Conservation (phyloP, 306 rosid species). For the Inga laurina region DNA sequence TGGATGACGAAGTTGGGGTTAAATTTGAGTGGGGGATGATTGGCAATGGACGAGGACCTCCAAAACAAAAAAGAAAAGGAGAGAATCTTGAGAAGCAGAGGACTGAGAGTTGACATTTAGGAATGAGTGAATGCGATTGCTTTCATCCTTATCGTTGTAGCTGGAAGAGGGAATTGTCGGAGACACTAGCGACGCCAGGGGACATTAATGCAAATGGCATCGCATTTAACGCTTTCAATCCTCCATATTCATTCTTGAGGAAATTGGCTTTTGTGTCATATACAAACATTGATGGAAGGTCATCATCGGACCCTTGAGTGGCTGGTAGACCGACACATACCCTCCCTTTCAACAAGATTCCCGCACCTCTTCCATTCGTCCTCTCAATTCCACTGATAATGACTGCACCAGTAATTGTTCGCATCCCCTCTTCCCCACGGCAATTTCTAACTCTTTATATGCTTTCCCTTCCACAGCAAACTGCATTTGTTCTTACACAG, state of each 20-base stretch:
- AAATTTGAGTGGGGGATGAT: not conserved
- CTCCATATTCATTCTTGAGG: not conserved
- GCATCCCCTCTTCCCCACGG: not conserved
- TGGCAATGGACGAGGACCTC: not conserved
- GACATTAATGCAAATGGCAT: constrained; percentile 17
- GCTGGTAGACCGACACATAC: not conserved
- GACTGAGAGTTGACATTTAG: not conserved
- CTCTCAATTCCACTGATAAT: constrained; percentile 5
- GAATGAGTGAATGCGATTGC: not conserved
- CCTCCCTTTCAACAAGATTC: constrained; percentile 1
- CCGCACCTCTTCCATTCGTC: not conserved
- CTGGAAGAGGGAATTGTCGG: constrained; percentile 21
- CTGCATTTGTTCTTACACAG: not conserved
- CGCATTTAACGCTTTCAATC: not conserved
- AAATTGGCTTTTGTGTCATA: not conserved
- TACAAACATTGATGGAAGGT: not conserved
- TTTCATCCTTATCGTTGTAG: not conserved
- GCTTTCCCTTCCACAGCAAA: not conserved
- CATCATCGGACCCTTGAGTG: not conserved
- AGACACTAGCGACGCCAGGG: constrained; percentile 6
- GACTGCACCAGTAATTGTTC: not conserved
- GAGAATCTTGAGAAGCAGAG: not conserved
- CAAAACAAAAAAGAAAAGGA: not conserved
- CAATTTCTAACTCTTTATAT: not conserved
- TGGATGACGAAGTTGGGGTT: not conserved